phyloP scores from a whole-genome alignment of 2,329 filamentous ascomycete genomes.

The Setomelanomma holmii region DNA sequence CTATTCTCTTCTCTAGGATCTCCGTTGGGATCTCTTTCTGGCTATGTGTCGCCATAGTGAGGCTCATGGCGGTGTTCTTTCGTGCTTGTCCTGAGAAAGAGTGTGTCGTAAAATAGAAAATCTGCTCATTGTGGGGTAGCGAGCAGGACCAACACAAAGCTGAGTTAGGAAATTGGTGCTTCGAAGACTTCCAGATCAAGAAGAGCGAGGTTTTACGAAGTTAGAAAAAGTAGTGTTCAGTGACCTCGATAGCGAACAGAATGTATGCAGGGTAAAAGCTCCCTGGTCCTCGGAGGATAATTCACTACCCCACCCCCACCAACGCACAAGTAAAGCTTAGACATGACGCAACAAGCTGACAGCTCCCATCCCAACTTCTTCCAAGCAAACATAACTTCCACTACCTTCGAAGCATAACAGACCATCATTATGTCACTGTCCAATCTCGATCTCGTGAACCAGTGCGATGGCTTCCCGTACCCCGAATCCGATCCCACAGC shows the following conservation, averaged over 20 bases:
- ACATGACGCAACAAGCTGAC: conserved; percentile 16
- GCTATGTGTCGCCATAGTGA: background rate
- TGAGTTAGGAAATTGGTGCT: too few species aligned
- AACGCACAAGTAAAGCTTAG: conserved; percentile 6
- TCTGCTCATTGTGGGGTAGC: too few species aligned
- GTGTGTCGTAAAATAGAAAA: too few species aligned
- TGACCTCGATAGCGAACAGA: too few species aligned
- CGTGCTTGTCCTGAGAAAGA: too few species aligned
- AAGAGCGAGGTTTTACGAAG: too few species aligned
- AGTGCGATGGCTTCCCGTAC: conserved; percentile 81
- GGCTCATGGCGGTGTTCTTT: background rate
- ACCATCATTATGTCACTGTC: conserved; percentile 46
- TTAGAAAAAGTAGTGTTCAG: too few species aligned
- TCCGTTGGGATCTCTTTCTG: background rate
- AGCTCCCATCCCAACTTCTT: conserved; percentile 3
- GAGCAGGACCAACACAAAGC: too few species aligned
- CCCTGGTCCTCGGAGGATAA: background rate
- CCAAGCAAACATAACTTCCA: background rate
- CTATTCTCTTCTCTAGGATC: background rate
- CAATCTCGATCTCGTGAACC: conserved; percentile 62
- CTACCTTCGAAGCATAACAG: background rate
- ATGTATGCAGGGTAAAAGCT: background rate
- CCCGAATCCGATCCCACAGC: conserved; percentile 64
- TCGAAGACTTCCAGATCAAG: background rate
- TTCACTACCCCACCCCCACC: conserved; percentile 36